phyloP scores from a whole-genome alignment of 352 stramenopile genomes.

The Globisporangium mamillatum region DNA sequence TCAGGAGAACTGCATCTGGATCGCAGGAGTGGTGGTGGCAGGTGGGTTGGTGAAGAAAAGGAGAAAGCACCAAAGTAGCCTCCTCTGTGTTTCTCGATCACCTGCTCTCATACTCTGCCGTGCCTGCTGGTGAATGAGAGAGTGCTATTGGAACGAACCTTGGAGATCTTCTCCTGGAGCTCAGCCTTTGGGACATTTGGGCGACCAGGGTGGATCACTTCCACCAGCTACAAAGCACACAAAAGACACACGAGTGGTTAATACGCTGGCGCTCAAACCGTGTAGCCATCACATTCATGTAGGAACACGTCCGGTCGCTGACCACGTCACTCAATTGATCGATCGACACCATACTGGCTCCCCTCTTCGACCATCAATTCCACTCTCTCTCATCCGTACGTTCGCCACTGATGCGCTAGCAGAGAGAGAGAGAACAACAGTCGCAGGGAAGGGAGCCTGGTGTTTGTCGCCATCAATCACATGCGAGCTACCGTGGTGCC shows the following conservation, averaged over 20 bases:
- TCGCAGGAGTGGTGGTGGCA: neutral
- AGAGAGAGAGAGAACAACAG: neutral
- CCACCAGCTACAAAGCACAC: slow-evolving; percentile 84
- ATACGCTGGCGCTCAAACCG: neutral
- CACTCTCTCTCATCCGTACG: neutral
- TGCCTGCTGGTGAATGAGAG: neutral
- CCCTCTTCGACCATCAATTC: neutral
- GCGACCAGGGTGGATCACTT: slow-evolving; percentile 97
- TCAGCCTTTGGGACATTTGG: slow-evolving; percentile 97
- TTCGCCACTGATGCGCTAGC: neutral
- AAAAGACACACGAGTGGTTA: slow-evolving; percentile 5
- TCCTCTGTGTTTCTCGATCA: slow-evolving; percentile 2
- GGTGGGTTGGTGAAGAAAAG: neutral
- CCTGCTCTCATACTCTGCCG: slow-evolving; percentile 2
- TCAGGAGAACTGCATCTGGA: neutral
- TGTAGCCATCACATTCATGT: neutral
- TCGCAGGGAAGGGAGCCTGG: neutral
- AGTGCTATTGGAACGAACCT: slow-evolving; percentile 64
- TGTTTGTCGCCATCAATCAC: neutral
- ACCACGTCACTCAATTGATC: neutral
- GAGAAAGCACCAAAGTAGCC: neutral
- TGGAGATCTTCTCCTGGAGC: slow-evolving; percentile 96
- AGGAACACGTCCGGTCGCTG: neutral
- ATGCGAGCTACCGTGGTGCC: neutral
- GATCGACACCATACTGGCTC: neutral